Conservation (phyloP, 2,329 filamentous ascomycete genomes). For the Beauveria scarabaeidicola region DNA sequence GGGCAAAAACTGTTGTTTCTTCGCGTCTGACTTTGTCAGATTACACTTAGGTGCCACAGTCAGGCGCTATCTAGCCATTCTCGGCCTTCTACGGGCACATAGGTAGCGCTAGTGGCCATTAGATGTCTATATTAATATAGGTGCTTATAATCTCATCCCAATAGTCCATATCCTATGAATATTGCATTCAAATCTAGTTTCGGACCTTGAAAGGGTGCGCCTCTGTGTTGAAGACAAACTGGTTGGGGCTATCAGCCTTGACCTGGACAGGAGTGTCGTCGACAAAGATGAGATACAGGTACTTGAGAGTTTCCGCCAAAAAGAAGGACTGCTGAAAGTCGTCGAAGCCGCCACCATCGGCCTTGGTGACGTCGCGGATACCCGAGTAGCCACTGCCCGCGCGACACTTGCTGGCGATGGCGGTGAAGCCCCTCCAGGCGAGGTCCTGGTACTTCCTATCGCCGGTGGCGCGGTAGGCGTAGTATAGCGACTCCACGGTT, state of each 20-base stretch:
- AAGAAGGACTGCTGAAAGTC: constrained; percentile 83
- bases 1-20: background rate
- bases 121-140: too few relatives aligned
- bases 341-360: constrained; percentile 49
- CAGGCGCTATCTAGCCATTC: too few relatives aligned
- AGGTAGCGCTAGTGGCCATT: background rate
- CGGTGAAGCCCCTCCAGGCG: constrained; percentile 70
- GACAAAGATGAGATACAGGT: constrained; percentile 64
- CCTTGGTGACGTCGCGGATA: constrained; percentile 56
- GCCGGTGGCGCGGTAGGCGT: constrained; percentile 73
- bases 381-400: constrained; percentile 59
- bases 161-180: too few relatives aligned
- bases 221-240: constrained; percentile 44
- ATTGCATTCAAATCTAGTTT: background rate
- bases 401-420: constrained; percentile 55
- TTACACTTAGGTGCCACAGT: background rate
- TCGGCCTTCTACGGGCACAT: too few relatives aligned
- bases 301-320: constrained; percentile 84
- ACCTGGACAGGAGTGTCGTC: constrained; percentile 48
- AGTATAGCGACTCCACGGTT: constrained; percentile 78
- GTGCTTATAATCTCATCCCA: background rate
- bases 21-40: background rate
- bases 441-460: constrained; percentile 71
- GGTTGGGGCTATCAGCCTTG: constrained; percentile 33
- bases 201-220: constrained; percentile 32